Evolutionary conservation across 371 early-diverging fungal species (phyloP), one percentile per base, ranked within the genome.

Genomic region (Circinella umbellata): DNA sequence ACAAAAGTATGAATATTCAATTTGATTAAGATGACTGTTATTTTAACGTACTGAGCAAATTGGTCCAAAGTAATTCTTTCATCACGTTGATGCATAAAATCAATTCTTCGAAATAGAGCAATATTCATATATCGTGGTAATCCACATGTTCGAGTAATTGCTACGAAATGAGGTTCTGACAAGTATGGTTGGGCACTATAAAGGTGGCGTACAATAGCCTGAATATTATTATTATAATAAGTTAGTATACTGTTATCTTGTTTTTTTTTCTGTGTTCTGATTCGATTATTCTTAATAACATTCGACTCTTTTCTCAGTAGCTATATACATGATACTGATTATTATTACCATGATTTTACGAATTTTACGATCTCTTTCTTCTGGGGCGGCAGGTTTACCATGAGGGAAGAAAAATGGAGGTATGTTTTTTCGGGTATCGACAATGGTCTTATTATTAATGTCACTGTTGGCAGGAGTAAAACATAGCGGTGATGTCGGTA

Each of bases 111-210:
- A 73, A 90, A 91, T 63, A 92, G 70, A 1, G 87, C 85, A 46
- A 88, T 66, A 67, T 84, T 90, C 77, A 92, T 76, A 64, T 87
- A 91, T 18, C 86, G 76, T 15, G 90, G 89, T 46, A 92, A 66
- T 4, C 76, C 82, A 66, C 87, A 87, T 27, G 82, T 83, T 63
- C 84, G 76, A 27, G 88, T 85, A 9, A 92, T 84, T 4, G 81
- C 70, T 20, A 85, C 73, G 67, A 90, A 89, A 4, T 81, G 76
- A 0, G 72, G 68, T 71, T 86, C 88, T n/a, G 74, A 48, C 51
- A 89, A 57, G 46, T 42, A 65, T 14, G 73, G 64, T 37, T 70
- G 77, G 37, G 71, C 68, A 3, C 76, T 60, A 27, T 69, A 80
- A 0, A 76, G 68, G 38, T 74, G 77, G 48, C 77, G 75, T 15